Conservation (phyloP, 139 green algal genomes). For the Chlorella sp. region DNA sequence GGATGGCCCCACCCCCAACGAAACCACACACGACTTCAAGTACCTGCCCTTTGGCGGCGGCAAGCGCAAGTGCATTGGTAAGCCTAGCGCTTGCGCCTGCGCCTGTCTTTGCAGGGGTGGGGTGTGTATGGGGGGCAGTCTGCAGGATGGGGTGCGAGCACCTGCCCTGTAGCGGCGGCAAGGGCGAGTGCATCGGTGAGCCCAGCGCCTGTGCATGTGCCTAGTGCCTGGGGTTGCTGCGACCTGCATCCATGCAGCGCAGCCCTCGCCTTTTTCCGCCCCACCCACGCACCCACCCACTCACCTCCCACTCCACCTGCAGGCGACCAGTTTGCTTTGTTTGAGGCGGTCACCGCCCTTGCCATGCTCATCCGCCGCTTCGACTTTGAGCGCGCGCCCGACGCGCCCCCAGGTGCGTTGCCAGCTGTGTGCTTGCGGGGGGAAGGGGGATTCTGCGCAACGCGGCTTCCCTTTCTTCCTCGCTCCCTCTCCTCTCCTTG, state of each 20-base stretch:
- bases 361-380: slow-evolving; percentile 88
- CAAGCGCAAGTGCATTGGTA: slow-evolving; percentile 85
- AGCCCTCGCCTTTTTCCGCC: background rate
- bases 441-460: too few species aligned
- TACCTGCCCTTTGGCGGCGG: slow-evolving; percentile 92
- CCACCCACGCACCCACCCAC: background rate
- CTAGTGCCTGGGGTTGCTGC: too few species aligned
- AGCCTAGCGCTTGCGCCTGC: background rate
- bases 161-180: background rate
- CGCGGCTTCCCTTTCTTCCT: too few species aligned
- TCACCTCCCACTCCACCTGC: background rate
- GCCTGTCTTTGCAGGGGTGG: too few species aligned
- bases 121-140: too few species aligned
- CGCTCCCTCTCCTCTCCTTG: too few species aligned
- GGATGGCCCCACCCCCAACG: slow-evolving; percentile 77
- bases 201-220: too few species aligned
- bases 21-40: slow-evolving; percentile 73
- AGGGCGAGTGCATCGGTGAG: too few species aligned
- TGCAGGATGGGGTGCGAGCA: too few species aligned
- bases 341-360: slow-evolving; percentile 87
- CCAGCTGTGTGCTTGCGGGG: too few species aligned
- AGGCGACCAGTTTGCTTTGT: slow-evolving; percentile 92
- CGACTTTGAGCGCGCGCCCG: slow-evolving; percentile 73
- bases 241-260: background rate
- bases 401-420: slow-evolving; percentile 53